Evolutionary conservation across 2,329 filamentous ascomycete genomes (phyloP), one percentile per base, ranked within the genome.

Genomic region (Pyricularia pennisetigena): DNA sequence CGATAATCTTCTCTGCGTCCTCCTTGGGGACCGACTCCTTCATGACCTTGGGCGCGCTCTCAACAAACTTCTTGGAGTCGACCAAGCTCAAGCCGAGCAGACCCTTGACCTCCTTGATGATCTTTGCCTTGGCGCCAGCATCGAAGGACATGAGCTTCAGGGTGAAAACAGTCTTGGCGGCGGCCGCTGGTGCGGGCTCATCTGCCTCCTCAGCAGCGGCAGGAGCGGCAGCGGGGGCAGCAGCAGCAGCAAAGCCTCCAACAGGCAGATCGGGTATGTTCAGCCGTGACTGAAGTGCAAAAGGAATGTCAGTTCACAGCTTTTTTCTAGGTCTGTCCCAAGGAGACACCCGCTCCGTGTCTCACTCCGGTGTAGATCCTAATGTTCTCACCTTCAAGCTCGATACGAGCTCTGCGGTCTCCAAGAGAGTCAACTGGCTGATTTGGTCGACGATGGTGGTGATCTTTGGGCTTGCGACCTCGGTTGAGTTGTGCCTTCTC

Each of bases 61-160:
- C 95, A 73, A 99, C 95, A 76, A 99, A 99, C 85, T 99, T 99
- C 90, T 99, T 99, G 83, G 92, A 97, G 82, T 99, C 95, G 74
- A 99, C 96, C 83, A 99, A 86, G 79, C 92, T 96, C 77, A 99
- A 82, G 62, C 95, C 95, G 70, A 99, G 84, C 88, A 99, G 86
- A 76, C 88, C 89, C 89, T 99, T 99, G 83, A 99, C 87, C 85
- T 99, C 95, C 88, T 99, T 99, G 86, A 99, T 99, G 75, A 99
- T 85, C 90, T 99, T 99, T 75, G 96, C 93, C 86, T 99, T 99
- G 72, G 94, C 83, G 66, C 82, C 85, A 30, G 93, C 85, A 67
- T 99, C 96, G 78, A 98, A 96, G 49, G 90, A 90, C 80, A 92
- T 86, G 71, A 99, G 89, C 84, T 97, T 98, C 72, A 99, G 82